Evolutionary conservation across 106 monocot species (phyloP).

Genomic region (Dendrobium huoshanense): DNA sequence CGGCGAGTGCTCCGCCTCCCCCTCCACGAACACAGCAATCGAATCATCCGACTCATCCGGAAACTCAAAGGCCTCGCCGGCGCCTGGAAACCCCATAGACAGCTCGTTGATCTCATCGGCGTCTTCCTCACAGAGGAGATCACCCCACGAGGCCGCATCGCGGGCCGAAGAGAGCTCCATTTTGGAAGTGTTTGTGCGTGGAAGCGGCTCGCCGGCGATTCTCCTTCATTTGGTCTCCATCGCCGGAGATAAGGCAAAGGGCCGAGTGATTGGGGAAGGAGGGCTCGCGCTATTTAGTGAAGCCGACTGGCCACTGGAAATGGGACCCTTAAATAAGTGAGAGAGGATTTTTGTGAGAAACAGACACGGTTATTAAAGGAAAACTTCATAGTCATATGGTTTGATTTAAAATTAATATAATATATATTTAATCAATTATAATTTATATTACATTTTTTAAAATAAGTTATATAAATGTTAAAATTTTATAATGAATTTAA

Average conservation of each 20-base stretch:
- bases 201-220: not conserved
- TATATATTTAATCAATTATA: too few species aligned
- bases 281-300: too few species aligned
- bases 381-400: too few species aligned
- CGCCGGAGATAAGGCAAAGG: not conserved
- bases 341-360: too few species aligned
- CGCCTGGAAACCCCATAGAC: not conserved
- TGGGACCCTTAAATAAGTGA: too few species aligned
- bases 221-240: conserved; percentile 24
- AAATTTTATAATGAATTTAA: too few species aligned
- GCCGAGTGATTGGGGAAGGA: too few species aligned
- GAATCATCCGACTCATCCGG: conserved; percentile 24
- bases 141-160: conserved; percentile 12
- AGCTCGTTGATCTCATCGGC: conserved; percentile 8
- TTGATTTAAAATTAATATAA: too few species aligned
- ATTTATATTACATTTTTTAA: too few species aligned
- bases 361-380: too few species aligned
- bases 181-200: not conserved
- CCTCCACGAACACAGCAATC: conserved; percentile 20
- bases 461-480: too few species aligned
- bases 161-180: conserved; percentile 15
- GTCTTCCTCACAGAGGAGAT: conserved; percentile 54
- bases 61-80: not conserved
- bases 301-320: too few species aligned
- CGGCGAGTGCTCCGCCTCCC: conserved; percentile 17